Percentiles rank a stretch among this genome's conserved stretches.
phyloP scores from a whole-genome alignment of 208 protist genomes.

The Crithidia mellificae region DNA sequence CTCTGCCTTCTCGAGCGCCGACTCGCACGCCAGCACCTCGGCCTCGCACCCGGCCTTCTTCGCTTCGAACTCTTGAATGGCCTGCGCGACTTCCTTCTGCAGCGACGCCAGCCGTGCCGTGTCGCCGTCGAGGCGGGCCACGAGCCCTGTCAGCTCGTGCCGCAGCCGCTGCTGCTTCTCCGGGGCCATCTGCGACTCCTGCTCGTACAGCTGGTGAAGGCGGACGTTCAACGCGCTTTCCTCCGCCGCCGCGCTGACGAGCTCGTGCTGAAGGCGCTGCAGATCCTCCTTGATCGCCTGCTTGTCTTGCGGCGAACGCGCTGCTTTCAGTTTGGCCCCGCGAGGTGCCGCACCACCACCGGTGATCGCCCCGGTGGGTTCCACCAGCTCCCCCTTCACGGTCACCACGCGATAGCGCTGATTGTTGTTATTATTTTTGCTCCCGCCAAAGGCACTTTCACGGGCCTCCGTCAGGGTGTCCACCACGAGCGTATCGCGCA shows the following conservation, averaged over 20 bases:
- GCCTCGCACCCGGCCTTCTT: slow-evolving; percentile 35
- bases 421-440: slow-evolving; percentile 5
- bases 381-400: slow-evolving; percentile 96
- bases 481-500: slow-evolving; percentile 98
- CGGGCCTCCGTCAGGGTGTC: slow-evolving; percentile 89
- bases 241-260: slow-evolving; percentile 74
- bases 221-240: slow-evolving; percentile 63
- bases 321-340: slow-evolving; percentile 86
- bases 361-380: slow-evolving; percentile 97
- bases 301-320: slow-evolving; percentile 77
- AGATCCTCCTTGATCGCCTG: slow-evolving; percentile 74
- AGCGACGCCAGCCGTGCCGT: slow-evolving; percentile 43
- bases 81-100: slow-evolving; percentile 38
- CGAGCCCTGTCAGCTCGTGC: slow-evolving; percentile 49
- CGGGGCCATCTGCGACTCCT: slow-evolving; percentile 47
- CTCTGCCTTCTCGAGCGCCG: slow-evolving; percentile 40
- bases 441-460: slow-evolving; percentile 82
- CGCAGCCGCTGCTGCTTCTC: slow-evolving; percentile 60
- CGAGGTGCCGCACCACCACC: slow-evolving; percentile 93
- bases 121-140: slow-evolving; percentile 50
- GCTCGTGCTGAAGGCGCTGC: slow-evolving; percentile 66
- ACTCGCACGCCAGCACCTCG: slow-evolving; percentile 35
- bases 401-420: slow-evolving; percentile 96
- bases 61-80: slow-evolving; percentile 25
- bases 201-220: slow-evolving; percentile 69